Conservation (phyloP, 225 moss, liverwort and hornwort species). For the Antitrichia curtipendula region DNA sequence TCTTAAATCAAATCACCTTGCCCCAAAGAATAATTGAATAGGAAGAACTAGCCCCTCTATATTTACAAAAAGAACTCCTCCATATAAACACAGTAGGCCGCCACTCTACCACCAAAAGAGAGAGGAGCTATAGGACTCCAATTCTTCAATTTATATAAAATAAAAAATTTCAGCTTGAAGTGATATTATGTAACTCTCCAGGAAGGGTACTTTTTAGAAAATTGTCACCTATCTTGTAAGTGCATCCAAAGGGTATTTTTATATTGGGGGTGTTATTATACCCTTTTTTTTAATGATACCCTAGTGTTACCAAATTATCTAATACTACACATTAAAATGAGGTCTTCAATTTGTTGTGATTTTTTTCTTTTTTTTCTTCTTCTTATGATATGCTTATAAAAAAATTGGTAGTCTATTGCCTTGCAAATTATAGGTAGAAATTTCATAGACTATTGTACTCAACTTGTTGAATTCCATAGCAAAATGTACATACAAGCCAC, state of each 20-base stretch:
- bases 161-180: neutral
- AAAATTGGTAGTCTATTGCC: neutral
- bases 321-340: neutral
- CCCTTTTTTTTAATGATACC: neutral
- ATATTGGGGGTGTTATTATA: neutral
- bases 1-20: neutral
- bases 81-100: rapidly evolving
- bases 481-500: rapidly evolving
- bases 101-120: rapidly evolving
- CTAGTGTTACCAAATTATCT: neutral
- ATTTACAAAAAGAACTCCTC: neutral
- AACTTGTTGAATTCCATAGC: neutral
- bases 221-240: neutral
- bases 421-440: rapidly evolving
- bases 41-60: neutral
- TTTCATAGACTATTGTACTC: neutral
- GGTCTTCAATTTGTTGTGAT: too few species aligned
- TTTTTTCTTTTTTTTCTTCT: too few species aligned
- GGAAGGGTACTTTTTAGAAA: neutral
- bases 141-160: too few species aligned
- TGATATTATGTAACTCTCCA: rapidly evolving
- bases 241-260: neutral
- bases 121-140: neutral
- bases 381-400: rapidly evolving
- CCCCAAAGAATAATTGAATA: neutral